These are phyloP conservation scores for Phytophthora cryptogea DNA, from an alignment of 352 stramenopile species.

Conservation along the genomic window DNA sequence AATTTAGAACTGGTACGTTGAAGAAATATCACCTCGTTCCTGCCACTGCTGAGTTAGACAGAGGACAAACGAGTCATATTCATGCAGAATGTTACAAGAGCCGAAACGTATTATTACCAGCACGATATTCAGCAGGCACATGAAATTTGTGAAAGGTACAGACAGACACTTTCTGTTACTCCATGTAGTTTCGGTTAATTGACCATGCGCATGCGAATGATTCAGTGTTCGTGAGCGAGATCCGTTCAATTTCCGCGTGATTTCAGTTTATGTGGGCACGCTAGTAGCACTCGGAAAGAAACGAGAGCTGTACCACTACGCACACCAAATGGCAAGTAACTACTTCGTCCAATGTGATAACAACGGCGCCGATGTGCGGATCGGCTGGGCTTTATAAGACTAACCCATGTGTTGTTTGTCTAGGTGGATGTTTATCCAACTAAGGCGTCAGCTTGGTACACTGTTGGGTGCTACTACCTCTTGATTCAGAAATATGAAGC, in stretches of 20 bases:
- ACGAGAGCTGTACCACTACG: slow-evolving; percentile 94
- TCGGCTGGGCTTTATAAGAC: not conserved
- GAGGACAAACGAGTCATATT: not conserved
- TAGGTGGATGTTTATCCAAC: slow-evolving; percentile 94
- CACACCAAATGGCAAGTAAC: slow-evolving; percentile 89
- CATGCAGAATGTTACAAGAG: slow-evolving; percentile 70
- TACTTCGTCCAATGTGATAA: not conserved
- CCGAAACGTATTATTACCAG: slow-evolving; percentile 86
- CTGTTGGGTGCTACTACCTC: slow-evolving; percentile 97
- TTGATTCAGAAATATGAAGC: slow-evolving; percentile 93
- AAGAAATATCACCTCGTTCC: not conserved
- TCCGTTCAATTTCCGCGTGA: slow-evolving; percentile 82
- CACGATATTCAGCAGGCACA: slow-evolving; percentile 83
- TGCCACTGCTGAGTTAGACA: not conserved
- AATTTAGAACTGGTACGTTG: slow-evolving; percentile 73
- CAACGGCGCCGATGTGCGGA: too few relatives aligned
- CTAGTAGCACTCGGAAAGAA: slow-evolving; percentile 93
- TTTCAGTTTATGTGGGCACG: slow-evolving; percentile 88
- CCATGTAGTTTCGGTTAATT: not conserved
- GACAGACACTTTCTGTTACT: not conserved
- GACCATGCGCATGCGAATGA: slow-evolving; percentile 1
- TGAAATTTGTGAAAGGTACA: slow-evolving; percentile 78
- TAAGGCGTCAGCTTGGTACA: slow-evolving; percentile 94
- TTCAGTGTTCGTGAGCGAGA: slow-evolving; percentile 69
- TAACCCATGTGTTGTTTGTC: slow-evolving; percentile 1